Percentiles rank a stretch among this genome's conserved stretches.
phyloP scores from a whole-genome alignment of 2,329 filamentous ascomycete species.

The Teratosphaeria epicoccoides region DNA sequence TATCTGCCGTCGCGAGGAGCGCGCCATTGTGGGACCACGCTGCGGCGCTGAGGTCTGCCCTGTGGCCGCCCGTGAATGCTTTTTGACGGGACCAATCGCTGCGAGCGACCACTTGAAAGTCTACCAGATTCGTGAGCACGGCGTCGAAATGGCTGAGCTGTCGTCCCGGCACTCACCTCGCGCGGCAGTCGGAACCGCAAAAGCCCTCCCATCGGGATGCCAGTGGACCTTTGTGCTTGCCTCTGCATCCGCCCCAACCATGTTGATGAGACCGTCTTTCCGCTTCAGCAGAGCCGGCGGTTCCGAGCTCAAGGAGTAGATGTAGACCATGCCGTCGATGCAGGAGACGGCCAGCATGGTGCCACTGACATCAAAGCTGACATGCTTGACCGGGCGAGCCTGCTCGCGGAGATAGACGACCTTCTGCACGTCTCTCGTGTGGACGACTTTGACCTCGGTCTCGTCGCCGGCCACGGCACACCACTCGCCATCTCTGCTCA shows the following conservation, averaged over 20 bases:
- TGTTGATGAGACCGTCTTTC: constrained; percentile 75
- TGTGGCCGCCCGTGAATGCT: constrained; percentile 67
- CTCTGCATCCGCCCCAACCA: constrained; percentile 66
- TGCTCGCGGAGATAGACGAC: constrained; percentile 76
- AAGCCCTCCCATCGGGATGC: constrained; percentile 91
- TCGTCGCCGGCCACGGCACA: constrained; percentile 96
- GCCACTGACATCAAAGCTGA: constrained; percentile 76
- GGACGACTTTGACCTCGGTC: constrained; percentile 79
- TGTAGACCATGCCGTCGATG: constrained; percentile 77
- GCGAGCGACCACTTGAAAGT: constrained; percentile 79
- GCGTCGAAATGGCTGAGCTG: background rate
- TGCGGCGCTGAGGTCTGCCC: constrained; percentile 72
- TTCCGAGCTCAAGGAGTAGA: constrained; percentile 72
- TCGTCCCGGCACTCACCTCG: constrained; percentile 29
- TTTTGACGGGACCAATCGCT: constrained; percentile 83
- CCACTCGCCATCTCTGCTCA: constrained; percentile 76
- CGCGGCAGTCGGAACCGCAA: constrained; percentile 73
- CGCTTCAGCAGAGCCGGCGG: constrained; percentile 73
- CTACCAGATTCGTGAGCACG: background rate
- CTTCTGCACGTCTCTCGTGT: constrained; percentile 63
- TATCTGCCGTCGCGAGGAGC: constrained; percentile 57
- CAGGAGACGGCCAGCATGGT: constrained; percentile 69
- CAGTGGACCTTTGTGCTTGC: constrained; percentile 65
- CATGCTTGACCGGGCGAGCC: constrained; percentile 75
- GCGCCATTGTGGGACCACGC: constrained; percentile 94